Conservation (phyloP, 345 rosid species). For the Pugionium dolabratum region DNA sequence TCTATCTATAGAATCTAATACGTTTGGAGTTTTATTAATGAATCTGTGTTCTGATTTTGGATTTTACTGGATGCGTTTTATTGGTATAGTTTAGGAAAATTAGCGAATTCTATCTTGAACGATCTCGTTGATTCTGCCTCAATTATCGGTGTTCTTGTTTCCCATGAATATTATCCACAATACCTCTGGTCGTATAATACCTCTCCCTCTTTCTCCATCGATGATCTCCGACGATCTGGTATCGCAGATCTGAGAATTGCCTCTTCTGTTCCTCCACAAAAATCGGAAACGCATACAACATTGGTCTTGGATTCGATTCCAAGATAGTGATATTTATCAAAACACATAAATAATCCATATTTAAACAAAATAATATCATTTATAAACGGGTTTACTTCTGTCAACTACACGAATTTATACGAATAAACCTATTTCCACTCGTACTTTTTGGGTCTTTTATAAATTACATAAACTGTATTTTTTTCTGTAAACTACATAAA, state of each 20-base stretch:
- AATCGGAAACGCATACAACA: not conserved
- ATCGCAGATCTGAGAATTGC: slow-evolving; percentile 45
- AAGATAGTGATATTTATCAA: not conserved
- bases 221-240: slow-evolving; percentile 47
- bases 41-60: not conserved
- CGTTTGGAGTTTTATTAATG: not conserved
- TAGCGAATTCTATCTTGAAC: not conserved
- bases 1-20: not conserved
- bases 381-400: slow-evolving; percentile 11
- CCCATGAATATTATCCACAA: slow-evolving; percentile 55
- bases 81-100: not conserved
- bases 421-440: no score
- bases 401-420: not conserved
- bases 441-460: no score
- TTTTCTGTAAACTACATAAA: no score
- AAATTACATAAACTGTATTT: no score
- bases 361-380: not conserved
- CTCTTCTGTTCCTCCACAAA: slow-evolving; percentile 47
- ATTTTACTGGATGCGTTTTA: not conserved
- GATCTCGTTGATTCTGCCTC: not conserved
- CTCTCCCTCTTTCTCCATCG: slow-evolving; percentile 75
- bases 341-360: not conserved
- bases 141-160: slow-evolving; percentile 26
- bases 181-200: slow-evolving; percentile 76
- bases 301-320: not conserved